Conservation (phyloP, 1,284 basidiomycete genomes). For the Tilletia setariae region DNA sequence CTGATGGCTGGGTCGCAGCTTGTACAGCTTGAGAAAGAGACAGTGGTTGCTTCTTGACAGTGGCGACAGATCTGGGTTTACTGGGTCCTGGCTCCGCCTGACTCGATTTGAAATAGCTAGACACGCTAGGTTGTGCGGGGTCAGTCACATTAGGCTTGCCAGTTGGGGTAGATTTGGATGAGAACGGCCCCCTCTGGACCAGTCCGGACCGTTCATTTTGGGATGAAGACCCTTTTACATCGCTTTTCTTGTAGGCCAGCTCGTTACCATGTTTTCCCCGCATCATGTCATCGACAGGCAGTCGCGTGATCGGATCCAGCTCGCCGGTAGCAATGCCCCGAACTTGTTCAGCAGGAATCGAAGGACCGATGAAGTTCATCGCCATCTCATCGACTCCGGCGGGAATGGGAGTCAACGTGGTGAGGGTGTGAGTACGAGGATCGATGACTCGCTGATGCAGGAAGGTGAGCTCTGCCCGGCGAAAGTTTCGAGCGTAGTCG, state of each 20-base stretch:
- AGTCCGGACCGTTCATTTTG: not conserved
- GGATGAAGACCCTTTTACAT: not conserved
- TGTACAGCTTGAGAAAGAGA: not conserved
- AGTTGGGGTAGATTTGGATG: not conserved
- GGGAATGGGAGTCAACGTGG: constrained; percentile 44
- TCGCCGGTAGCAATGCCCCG: constrained; percentile 71
- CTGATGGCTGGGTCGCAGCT: not conserved
- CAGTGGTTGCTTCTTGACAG: not conserved
- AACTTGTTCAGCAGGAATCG: constrained; percentile 50
- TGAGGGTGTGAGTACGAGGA: constrained; percentile 57
- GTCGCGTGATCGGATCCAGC: constrained; percentile 70
- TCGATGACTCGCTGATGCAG: constrained; percentile 90
- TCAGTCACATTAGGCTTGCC: not conserved
- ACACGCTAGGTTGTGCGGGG: not conserved
- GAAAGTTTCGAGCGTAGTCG: constrained; percentile 62
- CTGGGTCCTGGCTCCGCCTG: not conserved
- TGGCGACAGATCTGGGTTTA: not conserved
- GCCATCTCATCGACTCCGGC: constrained; percentile 31
- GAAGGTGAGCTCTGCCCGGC: constrained; percentile 82
- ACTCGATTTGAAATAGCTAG: not conserved
- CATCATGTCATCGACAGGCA: constrained; percentile 52
- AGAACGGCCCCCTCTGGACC: not conserved
- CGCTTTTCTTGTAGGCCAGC: no score
- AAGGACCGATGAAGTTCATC: constrained; percentile 45
- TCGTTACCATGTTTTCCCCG: not conserved